Evolutionary conservation across 495 filamentous ascomycete species (phyloP), one percentile per base, ranked within the genome.

Genomic region (Tetracladium setigerum): DNA sequence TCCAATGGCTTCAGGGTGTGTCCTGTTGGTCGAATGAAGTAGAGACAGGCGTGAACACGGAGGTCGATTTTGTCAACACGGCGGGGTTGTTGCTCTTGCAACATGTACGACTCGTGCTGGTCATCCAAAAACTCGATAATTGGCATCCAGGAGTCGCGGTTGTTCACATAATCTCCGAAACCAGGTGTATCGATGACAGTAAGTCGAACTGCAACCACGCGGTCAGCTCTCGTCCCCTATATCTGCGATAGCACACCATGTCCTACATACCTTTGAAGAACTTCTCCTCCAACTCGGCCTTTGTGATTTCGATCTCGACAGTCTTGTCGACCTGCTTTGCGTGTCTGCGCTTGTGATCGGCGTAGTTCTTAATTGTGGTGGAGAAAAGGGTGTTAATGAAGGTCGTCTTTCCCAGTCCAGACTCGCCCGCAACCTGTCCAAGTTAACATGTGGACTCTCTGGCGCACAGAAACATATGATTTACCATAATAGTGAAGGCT

Each of bases 311-410:
- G 61, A 98, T 98, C 74, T 98, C 92, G 46, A 98, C 92, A 9
- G 92, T 98, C 72, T 96, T 96, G 76, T 98, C 92, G 46, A 95
- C 77, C 72, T 98, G 92, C 80, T 98, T 98, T 70, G 89, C 87
- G 70, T 98, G 92, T 57, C 92, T 86, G 67, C 87, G 85, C 74
- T 92, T 89, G 78, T 98, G 92, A 66, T 98, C 92, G 73, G 92
- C 91, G 66, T 98, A 98, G 79, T 97, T 98, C 77, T 98, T 98
- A 78, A 98, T 98, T 58, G 92, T 98, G 50, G 92, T 98, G 41
- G 92, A 97, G 74, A 98, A 98, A 30, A 98, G 79, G 43, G 92
- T 98, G 82, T 98, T 98, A 82, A 98, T 96, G 73, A 98, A 98
- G 52, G 92, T 98, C 13, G 92, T 98, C 79, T 98, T 98, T 71